Evolutionary conservation across 768 basidiomycete species (phyloP), one percentile per base, ranked within the genome.

Genomic region (Pulveroboletus sp.): DNA sequence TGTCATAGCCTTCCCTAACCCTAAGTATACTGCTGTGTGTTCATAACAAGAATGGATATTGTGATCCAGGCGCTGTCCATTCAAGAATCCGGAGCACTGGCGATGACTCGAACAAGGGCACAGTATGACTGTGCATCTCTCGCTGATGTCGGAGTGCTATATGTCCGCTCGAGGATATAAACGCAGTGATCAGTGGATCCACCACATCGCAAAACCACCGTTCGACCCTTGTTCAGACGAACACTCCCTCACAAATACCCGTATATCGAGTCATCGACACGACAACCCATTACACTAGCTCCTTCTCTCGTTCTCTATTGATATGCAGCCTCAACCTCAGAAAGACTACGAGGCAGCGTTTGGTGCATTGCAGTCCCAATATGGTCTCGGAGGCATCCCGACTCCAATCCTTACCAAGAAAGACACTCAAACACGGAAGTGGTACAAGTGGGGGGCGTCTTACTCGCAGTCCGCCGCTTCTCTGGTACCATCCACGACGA

Each of bases 301-400:
- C 44, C 43, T 31, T 26, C 36, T 30, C 33, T 30, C 18, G 4
- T 39, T 26, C 7, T 47, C 8, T 8, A 38, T 47, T 43, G 32
- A 46, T 10, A 51, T 41, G 50, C 13, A 41, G 9, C 9, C 41
- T 17, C 33, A 44, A 5, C 52, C 59, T 14, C 50, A 55, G 37
- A 63, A 63, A 55, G 60, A 63, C 46, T 63, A 62, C 38, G 45
- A 8, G 15, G 53, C 60, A n/a, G 57, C 62, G 4, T 62, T 59
- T 50, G 63, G 48, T 2, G 30, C 44, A n/a, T n/a, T 65, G 21
- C 62, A 63, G 30, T 31, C 30, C 8, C 51, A 46, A 36, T 63
- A 65, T 26, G 62, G 63, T 9, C 10, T 59, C 0, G 63, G 60
- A 10, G 47, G 47, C 13, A 0, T 37, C 6, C 26, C 28, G 13